Percentiles rank a stretch among this genome's conserved stretches.
These are phyloP conservation scores for Carpinus fangiana DNA, from an alignment of 306 rosid species.

Conservation along the genomic window DNA sequence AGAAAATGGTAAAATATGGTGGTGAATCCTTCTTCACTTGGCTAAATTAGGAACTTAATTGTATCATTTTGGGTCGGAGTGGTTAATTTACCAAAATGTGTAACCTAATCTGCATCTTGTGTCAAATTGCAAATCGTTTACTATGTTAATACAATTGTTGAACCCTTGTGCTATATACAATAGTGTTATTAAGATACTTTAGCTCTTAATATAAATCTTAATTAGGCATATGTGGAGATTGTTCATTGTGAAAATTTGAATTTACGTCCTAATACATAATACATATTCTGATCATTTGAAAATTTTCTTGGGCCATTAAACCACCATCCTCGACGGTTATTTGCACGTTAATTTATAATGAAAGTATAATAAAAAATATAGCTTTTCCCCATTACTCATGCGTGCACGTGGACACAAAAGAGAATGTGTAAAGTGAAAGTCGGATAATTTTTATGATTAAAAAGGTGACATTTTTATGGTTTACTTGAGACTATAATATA, in stretches of 20 bases:
- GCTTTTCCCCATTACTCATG: slow-evolving; percentile 17
- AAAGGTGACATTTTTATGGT: slow-evolving; percentile 1
- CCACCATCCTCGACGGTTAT: too few species aligned
- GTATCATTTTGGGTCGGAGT: slow-evolving; percentile 27
- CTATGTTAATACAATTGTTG: slow-evolving; percentile 7
- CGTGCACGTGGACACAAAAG: slow-evolving; percentile 39
- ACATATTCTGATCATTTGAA: too few species aligned
- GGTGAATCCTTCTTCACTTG: slow-evolving; percentile 34
- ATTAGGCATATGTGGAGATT: too few species aligned
- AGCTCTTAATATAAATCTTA: too few species aligned
- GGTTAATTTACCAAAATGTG: slow-evolving; percentile 17
- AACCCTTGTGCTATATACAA: slow-evolving; percentile 6
- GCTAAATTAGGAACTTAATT: slow-evolving; percentile 35
- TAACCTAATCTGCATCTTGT: slow-evolving; percentile 29
- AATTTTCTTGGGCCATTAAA: too few species aligned
- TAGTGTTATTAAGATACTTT: too few species aligned
- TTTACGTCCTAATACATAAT: too few species aligned
- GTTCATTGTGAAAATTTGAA: too few species aligned
- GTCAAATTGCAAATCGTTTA: slow-evolving; percentile 28
- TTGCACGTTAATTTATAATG: too few species aligned
- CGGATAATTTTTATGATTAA: slow-evolving; percentile 14
- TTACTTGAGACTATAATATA: neutral
- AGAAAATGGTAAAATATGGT: slow-evolving; percentile 17
- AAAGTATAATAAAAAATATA: too few species aligned
- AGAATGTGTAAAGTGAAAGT: neutral